Evolutionary conservation across 164 flowering plant species (phyloP), one percentile per base, ranked within the genome.

Genomic region (Sedum album): DNA sequence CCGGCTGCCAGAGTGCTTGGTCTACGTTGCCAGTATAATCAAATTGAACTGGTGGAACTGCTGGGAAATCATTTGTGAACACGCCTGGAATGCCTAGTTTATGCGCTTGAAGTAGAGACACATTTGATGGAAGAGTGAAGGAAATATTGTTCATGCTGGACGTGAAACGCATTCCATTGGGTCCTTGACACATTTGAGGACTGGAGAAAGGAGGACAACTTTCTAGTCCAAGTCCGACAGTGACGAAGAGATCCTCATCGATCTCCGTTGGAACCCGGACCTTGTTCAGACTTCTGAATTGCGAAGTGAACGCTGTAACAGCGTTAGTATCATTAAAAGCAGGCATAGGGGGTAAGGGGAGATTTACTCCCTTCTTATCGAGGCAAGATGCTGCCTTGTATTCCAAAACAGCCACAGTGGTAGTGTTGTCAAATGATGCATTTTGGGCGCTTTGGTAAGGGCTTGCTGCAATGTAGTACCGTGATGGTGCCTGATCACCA

Each of bases 61-160:
- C 84, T 4, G 96, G 96, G 63, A 86, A 90, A 70, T 90, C 90
- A 5, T 86, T 75, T 23, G 91, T 85, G 83, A 83, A 83, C 13
- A 90, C 93, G 38, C 87, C 82, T 0, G 82, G 83, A 2, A 87
- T 74, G 11, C 82, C 78, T 8, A 79, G 84, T 8, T 80, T 77
- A 31, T 80, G 79, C 1, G 97, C 96, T 75, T 94, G 95, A 5
- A 91, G 80, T 4, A 94, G 14, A 31, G 98, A 94, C 62, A 77
- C 75, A 57, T 36, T 89, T 0, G 83, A 74, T 3, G 98, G 98
- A 3, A 94, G 82, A 21, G 73, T 82, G 42, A 94, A 91, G 0
- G 98, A 91, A 6, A 76, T 79, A 49, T 93, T 93, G 88, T 93
- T 93, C 89, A 93, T 86, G 78, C 97, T 89, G 38, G 97, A 88